Base-by-base conservation (phyloP, 352 stramenopile genomes). In the Vaucheria bursata region DNA sequence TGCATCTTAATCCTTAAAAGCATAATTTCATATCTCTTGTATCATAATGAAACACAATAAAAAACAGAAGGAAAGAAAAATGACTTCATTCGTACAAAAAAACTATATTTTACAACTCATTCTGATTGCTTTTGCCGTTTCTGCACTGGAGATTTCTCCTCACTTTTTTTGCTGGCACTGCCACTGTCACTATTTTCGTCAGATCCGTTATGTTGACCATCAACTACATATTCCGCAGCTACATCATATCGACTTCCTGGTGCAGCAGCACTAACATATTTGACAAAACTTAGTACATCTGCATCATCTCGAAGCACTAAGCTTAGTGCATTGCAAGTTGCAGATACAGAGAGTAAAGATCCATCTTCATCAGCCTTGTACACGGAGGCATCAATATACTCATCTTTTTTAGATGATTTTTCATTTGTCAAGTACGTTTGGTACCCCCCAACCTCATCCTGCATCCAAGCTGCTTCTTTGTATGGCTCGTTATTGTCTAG, bases 201-300 rank as follows among this genome's bases (percentile, higher is more conserved):
- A 1, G 67, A 71, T 1, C 53, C 72, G 37, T 79, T 67, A 45
- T 36, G 80, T 31, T 80, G 5, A n/a, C 69, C 45, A 18, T 71
- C 71, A n/a, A 93, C 73, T 66, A 89, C 72, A 74, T 92, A 95
- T 85, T 93, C 91, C 82, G 90, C 84, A 39, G 86, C 84, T 35
- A 96, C 87, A 83, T 97, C 92, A 85, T 87, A 97, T 36, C 92
- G 86, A 29, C 88, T 93, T 66, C 89, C 88, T 1, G 88, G 91
- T 37, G 91, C 92, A 38, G 86, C 84, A 7, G 80, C 85, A 68
- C 88, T 90, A 25, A 96, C 86, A 81, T 96, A 97, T 84, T 97
- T 97, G 75, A 97, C 88, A 84, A 97, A 96, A 53, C 90, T 87
- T 88, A 96, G 92, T n/a, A 82, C 71, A 50, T 32, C 38, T 29